These are phyloP conservation scores for Ilyonectria robusta DNA, from an alignment of 2,329 filamentous ascomycete species.

Conservation along the genomic window DNA sequence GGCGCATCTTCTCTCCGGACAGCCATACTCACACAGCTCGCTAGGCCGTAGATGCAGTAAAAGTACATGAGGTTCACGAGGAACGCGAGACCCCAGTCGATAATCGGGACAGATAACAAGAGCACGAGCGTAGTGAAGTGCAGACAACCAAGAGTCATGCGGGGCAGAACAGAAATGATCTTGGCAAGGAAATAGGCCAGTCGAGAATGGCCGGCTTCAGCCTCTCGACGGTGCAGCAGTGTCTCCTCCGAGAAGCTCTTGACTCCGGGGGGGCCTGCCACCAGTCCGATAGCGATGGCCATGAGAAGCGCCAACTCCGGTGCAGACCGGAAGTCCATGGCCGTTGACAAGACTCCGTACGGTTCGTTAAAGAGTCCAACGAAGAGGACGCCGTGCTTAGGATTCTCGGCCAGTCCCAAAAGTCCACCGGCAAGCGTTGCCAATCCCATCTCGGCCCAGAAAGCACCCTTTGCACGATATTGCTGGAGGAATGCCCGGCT, in stretches of 20 bases:
- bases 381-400: conserved; percentile 67
- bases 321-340: conserved; percentile 64
- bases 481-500: conserved; percentile 69
- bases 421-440: conserved; percentile 66
- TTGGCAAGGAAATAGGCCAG: conserved; percentile 71
- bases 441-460: conserved; percentile 69
- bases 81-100: conserved; percentile 65
- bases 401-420: conserved; percentile 67
- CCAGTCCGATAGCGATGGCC: conserved; percentile 69
- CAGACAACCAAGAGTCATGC: conserved; percentile 65
- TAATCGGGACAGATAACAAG: conserved; percentile 64
- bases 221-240: conserved; percentile 66
- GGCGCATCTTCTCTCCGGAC: conserved; percentile 70
- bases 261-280: conserved; percentile 66
- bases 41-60: conserved; percentile 71
- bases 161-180: conserved; percentile 63
- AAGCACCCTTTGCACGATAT: conserved; percentile 64
- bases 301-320: conserved; percentile 68
- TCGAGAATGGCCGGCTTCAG: conserved; percentile 69
- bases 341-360: conserved; percentile 65
- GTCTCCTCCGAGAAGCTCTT: conserved; percentile 63
- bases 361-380: conserved; percentile 65
- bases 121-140: conserved; percentile 69
- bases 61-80: conserved; percentile 68
- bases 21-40: conserved; percentile 67